Base-by-base conservation (phyloP, 495 filamentous ascomycete species). In the Penicillium psychrofluorescens region DNA sequence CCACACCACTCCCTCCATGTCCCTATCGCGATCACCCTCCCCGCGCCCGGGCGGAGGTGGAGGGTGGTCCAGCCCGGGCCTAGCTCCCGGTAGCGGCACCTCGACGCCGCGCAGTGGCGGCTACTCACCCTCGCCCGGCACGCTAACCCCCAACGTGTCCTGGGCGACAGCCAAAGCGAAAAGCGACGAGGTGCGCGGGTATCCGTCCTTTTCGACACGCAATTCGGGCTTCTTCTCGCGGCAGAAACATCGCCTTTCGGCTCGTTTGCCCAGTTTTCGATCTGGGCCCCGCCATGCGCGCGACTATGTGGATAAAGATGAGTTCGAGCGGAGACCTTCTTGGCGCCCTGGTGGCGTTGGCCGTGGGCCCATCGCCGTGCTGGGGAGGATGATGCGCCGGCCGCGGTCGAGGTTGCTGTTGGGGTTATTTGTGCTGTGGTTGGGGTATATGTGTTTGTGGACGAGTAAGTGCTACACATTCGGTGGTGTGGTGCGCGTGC, bases 21-120 rank as follows among this genome's bases (percentile, higher is more conserved):
- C 88, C 51, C 64, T 89, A 43, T 90, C 87, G 42, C 80, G 86
- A 64, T 91, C 87, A 55, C 88, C 88, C 37, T 91, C 86, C 38
- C 88, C 88, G 47, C 76, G 78, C 43, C 80, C 77, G 49, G 85
- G 84, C 51, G 87, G 85, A 48, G 85, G 84, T 50, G 87, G 85
- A 55, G 88, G 88, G 51, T 95, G 90, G 89, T 79, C 86, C 45
- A 91, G 82, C 64, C 89, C 89, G 13, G 88, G 86, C 29, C 72
- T 94, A 40, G 82, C 77, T 38, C 78, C 80, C 38, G 68, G 74
- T 34, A 89, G 83, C 61, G 85, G 83, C 46, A 72, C 76, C 55
- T 78, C 83, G 16, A 87, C 80, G 54, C 85, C 86, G 28, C 66
- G 73, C 43, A 69, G 73, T 22, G 22, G 22, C 22, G 22, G 22